phyloP scores from a whole-genome alignment of 345 rosid species.

The Garcia nutans region DNA sequence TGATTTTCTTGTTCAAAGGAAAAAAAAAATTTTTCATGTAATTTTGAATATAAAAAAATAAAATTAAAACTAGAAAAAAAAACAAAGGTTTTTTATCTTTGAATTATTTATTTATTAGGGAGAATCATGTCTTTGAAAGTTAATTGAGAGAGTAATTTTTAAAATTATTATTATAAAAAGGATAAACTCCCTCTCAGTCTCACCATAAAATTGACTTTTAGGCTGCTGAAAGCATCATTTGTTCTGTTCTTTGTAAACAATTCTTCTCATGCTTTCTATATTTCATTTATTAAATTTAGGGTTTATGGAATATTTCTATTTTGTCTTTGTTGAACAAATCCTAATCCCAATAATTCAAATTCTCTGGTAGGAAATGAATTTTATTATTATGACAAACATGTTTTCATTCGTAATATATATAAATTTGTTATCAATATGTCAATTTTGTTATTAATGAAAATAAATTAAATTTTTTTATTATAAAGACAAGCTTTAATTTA shows the following conservation, averaged over 20 bases:
- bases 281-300: neutral
- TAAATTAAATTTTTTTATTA: neutral
- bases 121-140: too few relatives aligned
- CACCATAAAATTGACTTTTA: slow-evolving; percentile 28
- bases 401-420: neutral
- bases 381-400: neutral
- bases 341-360: neutral
- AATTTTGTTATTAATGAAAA: too few relatives aligned
- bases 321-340: neutral
- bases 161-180: neutral
- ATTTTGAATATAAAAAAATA: too few relatives aligned
- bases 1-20: too few relatives aligned
- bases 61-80: too few relatives aligned
- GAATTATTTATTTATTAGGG: too few relatives aligned
- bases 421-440: too few relatives aligned
- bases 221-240: slow-evolving; percentile 11
- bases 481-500: neutral
- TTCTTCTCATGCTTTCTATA: neutral
- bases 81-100: too few relatives aligned
- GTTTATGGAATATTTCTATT: neutral
- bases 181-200: slow-evolving; percentile 13
- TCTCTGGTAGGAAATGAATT: neutral
- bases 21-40: too few relatives aligned
- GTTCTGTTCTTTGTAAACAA: neutral
- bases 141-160: neutral